Base-by-base conservation (phyloP, 805 yeast species). In the Hanseniaspora meyeri region DNA sequence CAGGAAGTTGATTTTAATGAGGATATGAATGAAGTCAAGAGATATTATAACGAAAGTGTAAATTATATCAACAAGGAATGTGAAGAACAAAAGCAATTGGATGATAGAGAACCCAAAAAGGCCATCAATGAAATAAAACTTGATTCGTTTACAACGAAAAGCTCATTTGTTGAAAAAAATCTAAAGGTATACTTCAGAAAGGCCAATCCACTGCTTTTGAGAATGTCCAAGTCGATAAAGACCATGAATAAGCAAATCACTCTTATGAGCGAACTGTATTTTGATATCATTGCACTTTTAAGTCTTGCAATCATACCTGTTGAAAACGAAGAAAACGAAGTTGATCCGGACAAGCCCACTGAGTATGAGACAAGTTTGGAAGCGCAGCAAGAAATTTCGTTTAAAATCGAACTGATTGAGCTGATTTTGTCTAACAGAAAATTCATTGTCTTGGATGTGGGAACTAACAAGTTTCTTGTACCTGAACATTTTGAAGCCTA, bases 301-400 rank as follows among this genome's bases (percentile, higher is more conserved):
- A 62, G 60, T 29, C 60, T 66, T 31, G 66, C 73, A 1, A 66
- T 71, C 14, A 55, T 60, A 3, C n/a, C 27, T 14, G 27, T 24
- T 4, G 39, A 37, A 24, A 32, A 20, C 14, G 66, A 60, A 14
- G 60, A 52, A 2, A 67, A 60, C 32, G 63, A 63, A 12, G 65
- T 63, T 49, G 57, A 58, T 27, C 58, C 59, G 14, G 62, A 62
- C n/a, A 80, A 82, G 53, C 89, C 90, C 14, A 85, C 80, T 51
- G 97, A 89, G 63, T 93, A 90, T 67, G 82, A 79, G 12, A 77
- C 76, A 4, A 82, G 95, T 0, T 71, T 91, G 50, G 79, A 80
- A 43, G 82, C 78, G 49, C 97, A 91, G 66, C 95, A 85, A 58
- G 74, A 77, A 58, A 83, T 83, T 0, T 79, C 80, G 43, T 74